Evolutionary conservation across 192 early-diverging fungal species (phyloP), one percentile per base, ranked within the genome.

Genomic region (Diversispora epigaea): DNA sequence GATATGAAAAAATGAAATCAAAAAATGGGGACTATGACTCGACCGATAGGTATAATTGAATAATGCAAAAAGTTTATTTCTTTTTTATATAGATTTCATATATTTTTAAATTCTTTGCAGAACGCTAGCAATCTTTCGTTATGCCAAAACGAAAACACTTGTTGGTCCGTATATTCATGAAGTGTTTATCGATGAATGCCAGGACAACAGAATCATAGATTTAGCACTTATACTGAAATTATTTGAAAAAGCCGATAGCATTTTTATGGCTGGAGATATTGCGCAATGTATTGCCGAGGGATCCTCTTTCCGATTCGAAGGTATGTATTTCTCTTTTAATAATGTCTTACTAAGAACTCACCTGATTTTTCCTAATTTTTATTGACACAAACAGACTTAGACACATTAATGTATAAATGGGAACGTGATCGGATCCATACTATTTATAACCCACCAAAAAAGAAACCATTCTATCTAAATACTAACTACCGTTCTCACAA

Each of bases 221-320:
- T 56, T 71, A 1, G 19, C 69, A 14, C 69, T 71, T 46, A 71
- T 71, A 3, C 44, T 71, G 19, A 71, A 71, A 14, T 32, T 71
- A 7, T 71, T 71, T 57, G 32, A 71, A 4, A 7, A 39, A 32
- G 69, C 39, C 9, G 49, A 71, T 14, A 43, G 54, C 54, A 11
- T 71, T 71, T 71, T 71, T 19, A n/a, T 71, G 40, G 69, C 69
- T 5, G 69, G 69, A 57, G 69, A 71, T 71, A 71, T 56, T 50
- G 49, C 69, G 44, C 69, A 71, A 56, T 71, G 69, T 39, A 71
- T 71, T 45, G 69, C 69, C 0, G 12, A 32, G 41, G 69, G 69
- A 1, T 71, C 68, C 3, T 71, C 47, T n/a, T 71, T 71, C 19
- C 68, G 50, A 54, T 71, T 71, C 7, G 52, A 55, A 8, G 50